phyloP scores from a whole-genome alignment of 495 filamentous ascomycete species.

The Neurospora hispaniola region DNA sequence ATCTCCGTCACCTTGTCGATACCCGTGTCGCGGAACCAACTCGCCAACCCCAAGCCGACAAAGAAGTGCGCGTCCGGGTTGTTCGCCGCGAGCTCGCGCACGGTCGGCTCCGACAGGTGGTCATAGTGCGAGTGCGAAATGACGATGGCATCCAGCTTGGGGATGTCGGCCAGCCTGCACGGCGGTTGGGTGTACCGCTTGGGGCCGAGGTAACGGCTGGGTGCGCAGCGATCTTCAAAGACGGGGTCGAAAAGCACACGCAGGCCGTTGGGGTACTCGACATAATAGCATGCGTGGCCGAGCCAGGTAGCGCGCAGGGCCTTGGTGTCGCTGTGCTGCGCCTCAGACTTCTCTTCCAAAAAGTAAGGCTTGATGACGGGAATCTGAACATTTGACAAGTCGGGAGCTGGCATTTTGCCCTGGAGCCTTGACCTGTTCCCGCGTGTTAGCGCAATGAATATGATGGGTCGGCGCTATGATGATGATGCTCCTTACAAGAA shows the following conservation, averaged over 20 bases:
- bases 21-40: conserved; percentile 66
- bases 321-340: conserved; percentile 25
- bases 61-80: conserved; percentile 83
- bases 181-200: conserved; percentile 74
- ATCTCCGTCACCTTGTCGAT: conserved; percentile 72
- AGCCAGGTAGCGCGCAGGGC: conserved; percentile 86
- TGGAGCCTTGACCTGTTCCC: conserved; percentile 42
- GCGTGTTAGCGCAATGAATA: not conserved
- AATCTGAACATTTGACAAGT: conserved; percentile 46
- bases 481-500: conserved; percentile 3
- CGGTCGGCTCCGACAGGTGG: conserved; percentile 68
- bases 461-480: not conserved
- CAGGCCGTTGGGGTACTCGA: conserved; percentile 82
- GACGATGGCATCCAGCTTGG: conserved; percentile 74
- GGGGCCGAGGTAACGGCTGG: conserved; percentile 60
- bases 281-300: conserved; percentile 88
- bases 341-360: conserved; percentile 37
- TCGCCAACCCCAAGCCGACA: conserved; percentile 75
- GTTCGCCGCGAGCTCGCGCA: conserved; percentile 56
- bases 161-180: conserved; percentile 70
- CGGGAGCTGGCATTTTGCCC: conserved; percentile 52
- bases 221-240: conserved; percentile 79
- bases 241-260: conserved; percentile 94
- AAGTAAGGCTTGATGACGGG: conserved; percentile 58
- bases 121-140: conserved; percentile 96